Base-by-base conservation (phyloP, 2,329 filamentous ascomycete genomes). In the Aspergillus neotritici region DNA sequence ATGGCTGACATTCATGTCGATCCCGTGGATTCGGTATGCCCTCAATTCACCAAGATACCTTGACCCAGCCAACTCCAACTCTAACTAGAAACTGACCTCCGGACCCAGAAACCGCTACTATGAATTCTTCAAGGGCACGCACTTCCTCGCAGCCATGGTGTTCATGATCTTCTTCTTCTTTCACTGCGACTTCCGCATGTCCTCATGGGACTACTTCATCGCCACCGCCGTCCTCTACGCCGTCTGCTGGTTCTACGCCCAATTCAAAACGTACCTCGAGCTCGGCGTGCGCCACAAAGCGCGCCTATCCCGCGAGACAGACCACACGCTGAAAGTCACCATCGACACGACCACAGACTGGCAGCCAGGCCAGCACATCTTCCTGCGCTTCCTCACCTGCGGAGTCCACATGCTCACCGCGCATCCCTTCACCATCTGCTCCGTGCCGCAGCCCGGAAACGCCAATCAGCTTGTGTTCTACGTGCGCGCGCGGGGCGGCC, bases 191-290 rank as follows among this genome's bases (percentile, higher is more conserved):
- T 75, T 72, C 57, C 69, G 64, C 0, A 64, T 82, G 10, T 70
- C 73, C 1, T 78, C 77, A 2, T 80, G 75, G 75, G 74, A 82
- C 61, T 82, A 82, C 55, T 81, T 82, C 55, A 74, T 83, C 48
- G 78, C 74, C 2, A 71, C 74, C 0, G 77, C 64, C 7, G 68
- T 72, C 0, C 51, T 82, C 5, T 82, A 79, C 56, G 54, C 73
- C 0, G 52, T 72, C 3, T 73, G 66, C 31, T 72, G 71, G 47
- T 49, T 73, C 6, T 73, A 73, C 44, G 60, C 71, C 0, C 67
- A 71, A 45, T 61, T 72, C 34, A 64, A 70, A 11, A 76, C 73
- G 2, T 72, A 64, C 43, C 66, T 79, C 40, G 67, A 74, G 47
- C 67, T 78, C 51, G 76, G 77, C n/a, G 21, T 25, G 21, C 41